Base-by-base conservation (phyloP, 2,329 filamentous ascomycete species). In the Simplicillium aogashimaense region DNA sequence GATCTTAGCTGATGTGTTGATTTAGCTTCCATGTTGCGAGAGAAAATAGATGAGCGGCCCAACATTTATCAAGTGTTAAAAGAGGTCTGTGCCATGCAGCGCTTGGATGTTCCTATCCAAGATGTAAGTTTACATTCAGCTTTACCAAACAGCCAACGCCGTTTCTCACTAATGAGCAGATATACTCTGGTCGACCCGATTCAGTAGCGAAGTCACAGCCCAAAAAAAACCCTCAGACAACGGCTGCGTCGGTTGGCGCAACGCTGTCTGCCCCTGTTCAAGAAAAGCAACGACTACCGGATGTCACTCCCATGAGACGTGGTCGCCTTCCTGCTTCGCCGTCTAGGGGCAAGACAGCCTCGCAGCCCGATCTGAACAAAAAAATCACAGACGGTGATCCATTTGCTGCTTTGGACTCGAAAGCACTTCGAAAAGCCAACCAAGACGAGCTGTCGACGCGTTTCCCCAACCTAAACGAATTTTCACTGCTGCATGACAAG, bases 11-110 rank as follows among this genome's bases (percentile, higher is more conserved):
- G 35, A 58, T 48, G 11, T 40, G 32, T 6, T 32, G 20, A 32
- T 30, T 14, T 49, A 90, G 88, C 81, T 11, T 90, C 80, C 40
- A 97, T 95, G 92, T 67, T 98, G 53, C 81, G 78, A 52, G 92
- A 97, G 59, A 80, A 83, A 50, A 86, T 87, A 38, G 72, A 79
- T 43, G 58, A 65, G 38, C 76, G 92, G 47, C 92, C 92, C 4
- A 97, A 90, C 55, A 94, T 98, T 45, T 98, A 95, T 56, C 84
- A 95, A 60, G 87, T 94, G 4, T 69, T 98, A 28, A 78, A 80
- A 46, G 89, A 97, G 64, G 78, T 83, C 25, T 95, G 89, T 60
- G 69, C 75, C 29, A 94, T 98, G 86, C 84, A 92, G 57, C 86
- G 88, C 41, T 82, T 82, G 44, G 81, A 89, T 48, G 74, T 89